Evolutionary conservation across 139 green algal genomes (phyloP).

Genomic region (Coelastrella sp.): DNA sequence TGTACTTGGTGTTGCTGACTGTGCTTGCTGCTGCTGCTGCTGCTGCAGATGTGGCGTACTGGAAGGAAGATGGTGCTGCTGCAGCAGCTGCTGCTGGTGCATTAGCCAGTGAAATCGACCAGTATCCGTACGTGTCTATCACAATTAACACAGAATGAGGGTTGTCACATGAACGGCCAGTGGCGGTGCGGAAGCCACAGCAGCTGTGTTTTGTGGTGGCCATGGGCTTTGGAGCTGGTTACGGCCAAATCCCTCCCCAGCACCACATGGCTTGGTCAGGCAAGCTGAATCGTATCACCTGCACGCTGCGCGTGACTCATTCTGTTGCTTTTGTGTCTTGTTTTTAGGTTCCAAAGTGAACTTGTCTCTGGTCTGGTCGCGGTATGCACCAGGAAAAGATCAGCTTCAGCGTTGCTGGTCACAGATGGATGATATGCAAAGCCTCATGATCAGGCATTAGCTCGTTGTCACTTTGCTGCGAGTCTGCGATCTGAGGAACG

Average conservation of each 20-base stretch:
- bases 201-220: not conserved
- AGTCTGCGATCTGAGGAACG: not conserved
- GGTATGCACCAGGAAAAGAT: no score
- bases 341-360: no score
- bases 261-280: no score
- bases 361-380: no score
- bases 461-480: no score
- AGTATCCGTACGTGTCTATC: conserved; percentile 91
- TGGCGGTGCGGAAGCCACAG: not conserved
- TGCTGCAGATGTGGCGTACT: conserved; percentile 55
- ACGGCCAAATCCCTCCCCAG: no score
- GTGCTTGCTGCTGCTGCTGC: not conserved
- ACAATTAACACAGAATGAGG: conserved; percentile 76
- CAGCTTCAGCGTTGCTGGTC: no score
- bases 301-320: no score
- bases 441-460: not conserved
- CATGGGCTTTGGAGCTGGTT: no score
- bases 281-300: no score
- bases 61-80: conserved; percentile 66
- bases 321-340: no score
- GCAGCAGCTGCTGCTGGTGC: conserved; percentile 45
- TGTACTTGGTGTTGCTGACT: not conserved
- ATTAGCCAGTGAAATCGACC: conserved; percentile 66
- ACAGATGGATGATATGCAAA: no score
- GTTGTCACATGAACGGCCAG: not conserved